Conservation (phyloP, 768 basidiomycete genomes). For the Boletus barrowsii region DNA sequence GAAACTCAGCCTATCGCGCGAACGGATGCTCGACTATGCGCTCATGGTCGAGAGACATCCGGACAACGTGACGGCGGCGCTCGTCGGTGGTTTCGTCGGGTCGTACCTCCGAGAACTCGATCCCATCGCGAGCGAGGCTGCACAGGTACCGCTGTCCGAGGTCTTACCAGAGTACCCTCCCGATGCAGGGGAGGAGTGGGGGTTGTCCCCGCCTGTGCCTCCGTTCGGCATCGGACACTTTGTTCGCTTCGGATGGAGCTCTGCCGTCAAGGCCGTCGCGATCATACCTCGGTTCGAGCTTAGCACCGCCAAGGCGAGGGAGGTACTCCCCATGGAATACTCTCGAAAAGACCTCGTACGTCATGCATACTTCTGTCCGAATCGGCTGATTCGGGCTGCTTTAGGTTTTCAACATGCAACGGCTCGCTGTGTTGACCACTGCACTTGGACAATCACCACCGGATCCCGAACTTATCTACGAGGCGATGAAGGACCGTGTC, state of each 20-base stretch:
- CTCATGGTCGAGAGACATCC: slow-evolving; percentile 99
- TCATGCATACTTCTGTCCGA: background rate
- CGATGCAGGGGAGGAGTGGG: slow-evolving; percentile 92
- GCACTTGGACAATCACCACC: slow-evolving; percentile 89
- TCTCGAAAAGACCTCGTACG: slow-evolving; percentile 85
- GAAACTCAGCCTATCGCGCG: slow-evolving; percentile 59
- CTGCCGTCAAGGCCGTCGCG: slow-evolving; percentile 84
- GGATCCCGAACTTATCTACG: slow-evolving; percentile 94
- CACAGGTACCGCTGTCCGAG: slow-evolving; percentile 90
- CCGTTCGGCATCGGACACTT: slow-evolving; percentile 92
- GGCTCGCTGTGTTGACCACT: slow-evolving; percentile 93
- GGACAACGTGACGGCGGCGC: slow-evolving; percentile 97
- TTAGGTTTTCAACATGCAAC: slow-evolving; percentile 96
- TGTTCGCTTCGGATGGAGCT: slow-evolving; percentile 84
- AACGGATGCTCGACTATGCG: slow-evolving; percentile 88
- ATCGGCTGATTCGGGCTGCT: background rate
- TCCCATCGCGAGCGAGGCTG: slow-evolving; percentile 72
- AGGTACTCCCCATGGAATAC: slow-evolving; percentile 82
- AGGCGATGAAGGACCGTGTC: slow-evolving; percentile 97
- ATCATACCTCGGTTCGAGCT: slow-evolving; percentile 96
- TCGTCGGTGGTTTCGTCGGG: slow-evolving; percentile 96
- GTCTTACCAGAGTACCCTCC: slow-evolving; percentile 94
- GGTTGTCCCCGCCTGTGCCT: slow-evolving; percentile 80
- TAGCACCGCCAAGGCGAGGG: slow-evolving; percentile 91
- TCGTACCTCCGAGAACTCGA: slow-evolving; percentile 92